phyloP scores from a whole-genome alignment of 2,329 filamentous ascomycete genomes.

The Talaromyces pinophilus region DNA sequence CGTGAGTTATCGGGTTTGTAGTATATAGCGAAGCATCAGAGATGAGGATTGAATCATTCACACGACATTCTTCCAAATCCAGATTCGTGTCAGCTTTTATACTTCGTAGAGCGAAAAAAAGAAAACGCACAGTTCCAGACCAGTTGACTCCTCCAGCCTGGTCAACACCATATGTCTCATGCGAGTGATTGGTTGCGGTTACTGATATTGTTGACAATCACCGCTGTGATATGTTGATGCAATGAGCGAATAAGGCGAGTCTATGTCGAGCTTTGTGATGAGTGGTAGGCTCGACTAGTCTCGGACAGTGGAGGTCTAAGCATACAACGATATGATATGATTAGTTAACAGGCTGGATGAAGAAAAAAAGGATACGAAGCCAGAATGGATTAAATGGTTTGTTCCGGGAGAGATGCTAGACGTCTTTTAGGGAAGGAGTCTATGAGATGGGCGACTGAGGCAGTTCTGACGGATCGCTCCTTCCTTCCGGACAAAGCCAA shows the following conservation, averaged over 20 bases:
- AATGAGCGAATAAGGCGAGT: background rate
- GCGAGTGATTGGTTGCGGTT: background rate
- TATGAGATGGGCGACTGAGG: background rate
- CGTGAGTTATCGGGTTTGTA: background rate
- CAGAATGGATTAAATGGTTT: background rate
- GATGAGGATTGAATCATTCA: background rate
- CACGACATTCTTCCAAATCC: background rate
- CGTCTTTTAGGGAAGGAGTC: background rate
- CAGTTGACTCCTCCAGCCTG: background rate
- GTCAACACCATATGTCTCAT: slow-evolving; percentile 6
- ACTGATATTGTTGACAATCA: background rate
- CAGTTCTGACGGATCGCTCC: background rate
- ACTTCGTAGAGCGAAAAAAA: slow-evolving; percentile 1
- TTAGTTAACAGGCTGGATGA: background rate
- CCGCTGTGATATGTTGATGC: background rate
- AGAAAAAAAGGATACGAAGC: background rate
- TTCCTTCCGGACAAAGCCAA: slow-evolving; percentile 8
- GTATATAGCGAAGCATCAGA: background rate
- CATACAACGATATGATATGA: slow-evolving; percentile 15
- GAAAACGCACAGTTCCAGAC: background rate
- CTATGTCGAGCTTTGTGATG: slow-evolving; percentile 1
- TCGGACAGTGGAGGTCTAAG: background rate
- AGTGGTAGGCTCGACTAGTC: background rate
- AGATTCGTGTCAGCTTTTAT: slow-evolving; percentile 12
- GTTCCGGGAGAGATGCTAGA: background rate